Evolutionary conservation across 2,329 filamentous ascomycete species (phyloP).

Genomic region (Tothia fuscella): DNA sequence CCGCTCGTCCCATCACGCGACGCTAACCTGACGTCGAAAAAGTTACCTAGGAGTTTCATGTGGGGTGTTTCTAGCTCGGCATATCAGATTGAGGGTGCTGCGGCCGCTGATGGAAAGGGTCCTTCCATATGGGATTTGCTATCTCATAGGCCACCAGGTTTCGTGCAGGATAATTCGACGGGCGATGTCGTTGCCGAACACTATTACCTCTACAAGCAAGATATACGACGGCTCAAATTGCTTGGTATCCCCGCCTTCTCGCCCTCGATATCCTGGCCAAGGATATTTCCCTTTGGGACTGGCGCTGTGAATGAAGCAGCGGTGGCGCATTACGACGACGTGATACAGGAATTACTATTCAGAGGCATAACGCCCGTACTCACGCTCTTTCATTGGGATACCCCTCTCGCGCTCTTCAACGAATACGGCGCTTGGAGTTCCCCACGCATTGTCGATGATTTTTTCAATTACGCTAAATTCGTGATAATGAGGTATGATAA

Average conservation of each 20-base stretch:
- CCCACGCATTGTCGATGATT: conserved; percentile 27
- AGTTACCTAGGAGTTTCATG: conserved; percentile 31
- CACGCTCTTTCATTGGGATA: conserved; percentile 33
- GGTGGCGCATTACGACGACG: conserved; percentile 28
- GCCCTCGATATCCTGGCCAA: conserved; percentile 27
- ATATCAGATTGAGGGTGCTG: conserved; percentile 34
- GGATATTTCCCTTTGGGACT: conserved; percentile 27
- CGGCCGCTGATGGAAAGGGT: conserved; percentile 30
- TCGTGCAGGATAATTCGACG: conserved; percentile 29
- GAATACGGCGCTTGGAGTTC: conserved; percentile 25
- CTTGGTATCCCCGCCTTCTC: conserved; percentile 24
- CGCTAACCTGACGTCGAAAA: conserved; percentile 21
- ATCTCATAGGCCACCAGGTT: conserved; percentile 28
- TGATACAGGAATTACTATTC: conserved; percentile 24
- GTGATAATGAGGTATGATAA: conserved; percentile 29
- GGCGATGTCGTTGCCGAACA: conserved; percentile 30
- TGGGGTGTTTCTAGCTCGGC: conserved; percentile 30
- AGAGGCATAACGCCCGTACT: conserved; percentile 25
- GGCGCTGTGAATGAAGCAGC: conserved; percentile 25
- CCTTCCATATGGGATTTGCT: conserved; percentile 34
- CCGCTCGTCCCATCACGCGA: conserved; percentile 28
- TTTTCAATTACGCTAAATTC: conserved; percentile 32
- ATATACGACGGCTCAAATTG: conserved; percentile 26
- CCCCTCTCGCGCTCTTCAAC: conserved; percentile 29
- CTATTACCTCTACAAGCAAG: conserved; percentile 33